Base-by-base conservation (phyloP, 208 protist species). In the Leishmania arabica region DNA sequence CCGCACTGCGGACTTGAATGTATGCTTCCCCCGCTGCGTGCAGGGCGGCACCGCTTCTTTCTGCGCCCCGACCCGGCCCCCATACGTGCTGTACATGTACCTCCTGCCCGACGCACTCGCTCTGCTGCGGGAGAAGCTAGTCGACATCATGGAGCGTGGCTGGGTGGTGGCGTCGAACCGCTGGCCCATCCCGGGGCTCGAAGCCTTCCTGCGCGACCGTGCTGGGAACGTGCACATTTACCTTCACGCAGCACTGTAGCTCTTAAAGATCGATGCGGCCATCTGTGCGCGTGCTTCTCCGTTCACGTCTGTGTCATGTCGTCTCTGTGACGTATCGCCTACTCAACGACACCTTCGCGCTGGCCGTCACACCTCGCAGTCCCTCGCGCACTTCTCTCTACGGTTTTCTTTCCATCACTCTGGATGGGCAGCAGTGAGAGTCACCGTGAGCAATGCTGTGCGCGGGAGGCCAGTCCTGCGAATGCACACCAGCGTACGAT, bases 51-150 rank as follows among this genome's bases (percentile, higher is more conserved):
- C 54, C 34, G 54, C 69, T 62, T 24, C 70, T n/a, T 42, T 5
- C n/a, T 62, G n/a, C 49, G 6, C 54, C n/a, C 56, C 74, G 51
- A 72, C 65, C 9, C 54, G 37, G 31, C 84, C 76, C 40, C 80
- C 72, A 27, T 78, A 78, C 62, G 84, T 95, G 19, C 74, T 95
- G 3, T 94, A 91, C 85, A 77, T 95, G 49, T 95, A 95, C 72
- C 77, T 95, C 24, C 79, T 95, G 31, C 92, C 92, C 0, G 92
- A 95, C 3, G 92, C 89, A 45, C 77, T 94, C 74, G 78, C 87
- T 42, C 60, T 84, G 77, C 84, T 95, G 64, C 83, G 75, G 11
- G 86, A 89, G 58, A 81, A 54, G 40, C 75, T 95, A n/a, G 53
- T 84, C 42, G 79, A 86, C 56, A 78, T 89, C 6, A 62, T 91